phyloP scores from a whole-genome alignment of 352 stramenopile species.

The Phytophthora litchii region DNA sequence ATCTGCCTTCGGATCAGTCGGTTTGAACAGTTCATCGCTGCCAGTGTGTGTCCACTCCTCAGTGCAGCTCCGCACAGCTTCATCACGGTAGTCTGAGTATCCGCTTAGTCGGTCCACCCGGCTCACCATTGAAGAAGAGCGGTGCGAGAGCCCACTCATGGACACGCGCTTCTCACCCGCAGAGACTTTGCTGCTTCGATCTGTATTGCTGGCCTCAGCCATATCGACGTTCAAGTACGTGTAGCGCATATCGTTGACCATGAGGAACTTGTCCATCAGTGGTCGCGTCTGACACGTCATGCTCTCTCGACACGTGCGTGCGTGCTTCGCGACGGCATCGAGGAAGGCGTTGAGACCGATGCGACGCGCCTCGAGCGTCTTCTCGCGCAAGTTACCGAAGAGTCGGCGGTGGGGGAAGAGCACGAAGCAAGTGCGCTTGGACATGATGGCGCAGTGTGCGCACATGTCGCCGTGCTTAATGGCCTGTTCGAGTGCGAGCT shows the following conservation, averaged over 20 bases:
- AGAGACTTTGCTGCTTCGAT: slow-evolving; percentile 49
- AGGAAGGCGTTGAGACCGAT: slow-evolving; percentile 80
- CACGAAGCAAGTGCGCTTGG: slow-evolving; percentile 82
- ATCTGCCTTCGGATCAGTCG: slow-evolving; percentile 42
- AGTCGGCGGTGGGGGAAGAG: slow-evolving; percentile 78
- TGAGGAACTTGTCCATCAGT: slow-evolving; percentile 89
- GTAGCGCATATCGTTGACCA: slow-evolving; percentile 90
- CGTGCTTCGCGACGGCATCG: slow-evolving; percentile 75
- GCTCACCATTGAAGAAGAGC: slow-evolving; percentile 36
- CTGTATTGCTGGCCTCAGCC: slow-evolving; percentile 52
- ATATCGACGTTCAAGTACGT: slow-evolving; percentile 88
- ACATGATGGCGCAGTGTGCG: slow-evolving; percentile 75
- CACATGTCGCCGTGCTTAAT: slow-evolving; percentile 76
- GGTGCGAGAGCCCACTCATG: slow-evolving; percentile 28
- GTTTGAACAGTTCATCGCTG: slow-evolving; percentile 16
- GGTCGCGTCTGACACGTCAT: slow-evolving; percentile 71
- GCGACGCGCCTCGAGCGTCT: slow-evolving; percentile 76
- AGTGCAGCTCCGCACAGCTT: slow-evolving; percentile 32
- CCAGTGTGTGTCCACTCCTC: slow-evolving; percentile 32
- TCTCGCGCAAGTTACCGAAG: slow-evolving; percentile 77
- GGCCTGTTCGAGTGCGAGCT: slow-evolving; percentile 64
- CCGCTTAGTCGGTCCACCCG: slow-evolving; percentile 41
- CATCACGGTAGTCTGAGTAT: slow-evolving; percentile 43
- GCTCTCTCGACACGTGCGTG: slow-evolving; percentile 73
- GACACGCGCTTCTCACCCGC: slow-evolving; percentile 33